These are phyloP conservation scores for Ophiosphaerella narmari DNA, from an alignment of 2,329 filamentous ascomycete genomes.

Conservation along the genomic window DNA sequence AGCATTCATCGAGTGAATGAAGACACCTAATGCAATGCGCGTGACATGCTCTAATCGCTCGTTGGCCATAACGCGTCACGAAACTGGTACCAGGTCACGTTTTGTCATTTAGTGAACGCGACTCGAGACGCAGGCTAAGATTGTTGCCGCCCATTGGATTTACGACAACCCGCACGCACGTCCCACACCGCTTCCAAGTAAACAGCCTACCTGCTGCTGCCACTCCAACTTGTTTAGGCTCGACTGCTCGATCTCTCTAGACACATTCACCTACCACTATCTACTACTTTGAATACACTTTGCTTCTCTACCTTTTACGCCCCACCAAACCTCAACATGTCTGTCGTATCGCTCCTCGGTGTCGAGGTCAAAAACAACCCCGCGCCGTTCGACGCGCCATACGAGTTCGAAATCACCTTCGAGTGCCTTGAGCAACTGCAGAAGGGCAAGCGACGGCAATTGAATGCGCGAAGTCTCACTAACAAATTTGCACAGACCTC, in stretches of 20 bases:
- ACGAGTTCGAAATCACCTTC: constrained; percentile 98
- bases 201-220: constrained; percentile 15
- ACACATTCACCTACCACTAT: not conserved
- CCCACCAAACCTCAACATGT: constrained; percentile 65
- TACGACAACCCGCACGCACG: constrained; percentile 19
- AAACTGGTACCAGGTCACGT: constrained; percentile 22
- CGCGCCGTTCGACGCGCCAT: constrained; percentile 87
- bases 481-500: constrained; percentile 66
- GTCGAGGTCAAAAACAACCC: constrained; percentile 98
- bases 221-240: constrained; percentile 2
- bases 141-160: constrained; percentile 24
- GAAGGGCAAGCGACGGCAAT: constrained; percentile 66
- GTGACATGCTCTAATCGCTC: not conserved
- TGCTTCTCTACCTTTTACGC: not conserved
- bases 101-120: constrained; percentile 1
- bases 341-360: constrained; percentile 92
- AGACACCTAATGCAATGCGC: not conserved
- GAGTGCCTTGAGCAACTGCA: constrained; percentile 94
- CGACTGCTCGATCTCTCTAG: not conserved
- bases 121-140: constrained; percentile 11
- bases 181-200: constrained; percentile 25
- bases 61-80: constrained; percentile 11
- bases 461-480: constrained; percentile 6
- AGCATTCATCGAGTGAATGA: not conserved
- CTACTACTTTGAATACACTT: constrained; percentile 1